Percentiles rank a stretch among this genome's conserved stretches.
Evolutionary conservation across 164 flowering plant species (phyloP).

Genomic region (Stephania cephalantha): DNA sequence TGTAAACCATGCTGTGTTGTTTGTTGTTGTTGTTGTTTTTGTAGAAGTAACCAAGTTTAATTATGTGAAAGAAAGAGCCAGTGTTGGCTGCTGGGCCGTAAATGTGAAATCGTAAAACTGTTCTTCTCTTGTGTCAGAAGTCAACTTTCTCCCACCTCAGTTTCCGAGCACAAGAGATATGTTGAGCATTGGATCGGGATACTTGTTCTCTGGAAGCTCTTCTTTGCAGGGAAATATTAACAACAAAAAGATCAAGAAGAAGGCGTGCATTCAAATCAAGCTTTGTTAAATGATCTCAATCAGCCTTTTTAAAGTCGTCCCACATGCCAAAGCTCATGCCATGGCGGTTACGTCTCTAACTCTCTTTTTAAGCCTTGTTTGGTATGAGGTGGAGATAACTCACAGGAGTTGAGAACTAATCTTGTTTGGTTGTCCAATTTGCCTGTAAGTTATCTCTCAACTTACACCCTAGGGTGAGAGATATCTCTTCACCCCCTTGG

Average conservation of each 20-base stretch:
- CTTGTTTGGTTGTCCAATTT: too few species aligned
- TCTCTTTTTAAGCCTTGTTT: neutral
- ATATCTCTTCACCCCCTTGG: too few species aligned
- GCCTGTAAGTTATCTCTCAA: too few species aligned
- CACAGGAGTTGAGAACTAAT: too few species aligned
- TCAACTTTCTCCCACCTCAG: neutral
- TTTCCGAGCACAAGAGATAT: neutral
- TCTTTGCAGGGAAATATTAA: neutral
- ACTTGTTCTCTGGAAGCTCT: neutral
- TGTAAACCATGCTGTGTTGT: too few species aligned
- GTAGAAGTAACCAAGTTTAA: neutral
- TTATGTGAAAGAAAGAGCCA: too few species aligned
- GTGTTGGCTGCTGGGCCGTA: neutral
- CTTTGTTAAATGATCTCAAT: neutral
- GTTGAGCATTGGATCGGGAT: neutral
- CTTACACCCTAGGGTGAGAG: too few species aligned
- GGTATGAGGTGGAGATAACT: too few species aligned
- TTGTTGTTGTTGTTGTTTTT: neutral
- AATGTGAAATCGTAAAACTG: neutral
- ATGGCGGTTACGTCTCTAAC: constrained; percentile 18
- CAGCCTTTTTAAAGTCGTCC: constrained; percentile 10
- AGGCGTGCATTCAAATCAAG: constrained; percentile 13
- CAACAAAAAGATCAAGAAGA: neutral
- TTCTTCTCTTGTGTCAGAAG: neutral
- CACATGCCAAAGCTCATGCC: constrained; percentile 16